phyloP scores from a whole-genome alignment of 2,329 filamentous ascomycete species.

The Claviceps pazoutovae region DNA sequence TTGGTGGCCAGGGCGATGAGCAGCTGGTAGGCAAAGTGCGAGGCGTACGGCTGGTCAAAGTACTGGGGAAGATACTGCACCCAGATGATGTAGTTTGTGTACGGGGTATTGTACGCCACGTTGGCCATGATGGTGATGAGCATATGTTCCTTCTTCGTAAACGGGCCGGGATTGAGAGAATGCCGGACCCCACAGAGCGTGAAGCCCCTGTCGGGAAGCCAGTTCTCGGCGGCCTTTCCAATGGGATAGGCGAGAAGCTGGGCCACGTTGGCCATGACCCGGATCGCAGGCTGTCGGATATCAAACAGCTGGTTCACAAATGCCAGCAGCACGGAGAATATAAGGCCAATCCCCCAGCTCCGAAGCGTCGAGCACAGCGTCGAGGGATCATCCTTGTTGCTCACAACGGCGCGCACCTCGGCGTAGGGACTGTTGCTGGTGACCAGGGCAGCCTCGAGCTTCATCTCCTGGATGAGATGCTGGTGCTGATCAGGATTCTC shows the following conservation, averaged over 20 bases:
- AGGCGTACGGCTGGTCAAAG: constrained; percentile 40
- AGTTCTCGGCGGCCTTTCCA: constrained; percentile 34
- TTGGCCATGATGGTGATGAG: constrained; percentile 50
- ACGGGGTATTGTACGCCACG: constrained; percentile 37
- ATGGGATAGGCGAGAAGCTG: constrained; percentile 43
- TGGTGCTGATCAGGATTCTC: constrained; percentile 31
- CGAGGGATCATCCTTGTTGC: constrained; percentile 38
- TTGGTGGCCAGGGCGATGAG: constrained; percentile 40
- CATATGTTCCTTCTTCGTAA: constrained; percentile 48
- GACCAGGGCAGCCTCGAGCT: constrained; percentile 39
- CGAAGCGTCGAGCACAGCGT: constrained; percentile 40
- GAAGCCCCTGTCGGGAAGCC: constrained; percentile 37
- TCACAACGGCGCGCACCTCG: constrained; percentile 41
- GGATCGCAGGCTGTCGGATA: constrained; percentile 40
- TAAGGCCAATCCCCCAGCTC: constrained; percentile 38
- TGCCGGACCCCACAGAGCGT: constrained; percentile 31
- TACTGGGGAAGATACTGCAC: constrained; percentile 37
- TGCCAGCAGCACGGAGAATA: constrained; percentile 33
- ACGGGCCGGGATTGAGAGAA: constrained; percentile 40
- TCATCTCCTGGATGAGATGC: constrained; percentile 38
- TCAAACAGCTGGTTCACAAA: constrained; percentile 45
- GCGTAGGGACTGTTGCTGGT: constrained; percentile 43
- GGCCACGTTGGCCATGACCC: constrained; percentile 39
- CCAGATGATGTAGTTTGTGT: constrained; percentile 43
- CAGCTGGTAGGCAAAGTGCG: constrained; percentile 39